Base-by-base conservation (phyloP, 2,329 filamentous ascomycete species). In the Cytospora mali region DNA sequence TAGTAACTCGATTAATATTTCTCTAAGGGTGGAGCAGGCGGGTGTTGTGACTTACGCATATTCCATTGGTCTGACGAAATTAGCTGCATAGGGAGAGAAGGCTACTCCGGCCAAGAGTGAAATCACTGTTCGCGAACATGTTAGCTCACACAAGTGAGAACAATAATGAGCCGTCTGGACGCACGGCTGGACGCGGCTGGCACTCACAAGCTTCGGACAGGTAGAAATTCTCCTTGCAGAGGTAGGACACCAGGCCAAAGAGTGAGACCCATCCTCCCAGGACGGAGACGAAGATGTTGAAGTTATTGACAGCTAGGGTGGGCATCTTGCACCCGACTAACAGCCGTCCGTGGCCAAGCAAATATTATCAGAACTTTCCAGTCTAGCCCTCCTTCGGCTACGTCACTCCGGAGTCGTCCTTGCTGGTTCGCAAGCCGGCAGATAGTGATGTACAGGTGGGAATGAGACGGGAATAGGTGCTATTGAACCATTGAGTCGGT, bases 171-270 rank as follows among this genome's bases (percentile, higher is more conserved):
- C n/a, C n/a, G n/a, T n/a, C n/a, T n/a, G n/a, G n/a, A n/a, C n/a
- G n/a, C n/a, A n/a, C n/a, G n/a, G n/a, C n/a, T n/a, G n/a, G 31
- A 25, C 0, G 11, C 21, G 3, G 35, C 23, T 18, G 29, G 16
- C 16, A 85, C 90, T 74, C 80, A 94, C 92, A 80, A 58, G 93
- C 91, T 83, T 97, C 93, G 1, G 92, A 96, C 1, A 97, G 83
- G 73, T 97, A 97, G 72, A 91, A 94, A 62, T 87, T 89, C 77
- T 97, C 93, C 73, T 97, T 97, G 72, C 91, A 83, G 21, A 97
- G 83, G 72, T 93, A 96, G 0, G 92, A 97, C 0, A 97, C 92
- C 50, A 97, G 79, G 4, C 92, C 93, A 71, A 96, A 97, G n/a
- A 96, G 69, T 0, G 91, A 92, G 66, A 97, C 88, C 77, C 96